These are phyloP conservation scores for Metarhizium anisopliae DNA, from an alignment of 2,329 filamentous ascomycete genomes.

Conservation along the genomic window DNA sequence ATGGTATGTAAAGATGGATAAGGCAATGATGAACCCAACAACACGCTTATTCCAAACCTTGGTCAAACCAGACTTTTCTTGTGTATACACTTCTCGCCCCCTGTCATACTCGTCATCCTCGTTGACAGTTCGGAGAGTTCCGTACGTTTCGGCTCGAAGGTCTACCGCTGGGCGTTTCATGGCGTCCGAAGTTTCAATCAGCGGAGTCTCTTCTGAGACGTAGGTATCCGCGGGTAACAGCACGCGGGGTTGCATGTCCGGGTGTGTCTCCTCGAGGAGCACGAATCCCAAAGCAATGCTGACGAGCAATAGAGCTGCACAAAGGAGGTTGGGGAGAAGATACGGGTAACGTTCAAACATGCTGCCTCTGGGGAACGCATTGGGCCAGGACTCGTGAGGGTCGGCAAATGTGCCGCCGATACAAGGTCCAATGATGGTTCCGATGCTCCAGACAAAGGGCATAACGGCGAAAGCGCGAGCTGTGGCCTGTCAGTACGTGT, in stretches of 20 bases:
- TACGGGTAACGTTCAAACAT: slow-evolving; percentile 77
- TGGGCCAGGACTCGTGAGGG: slow-evolving; percentile 65
- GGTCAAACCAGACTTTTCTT: slow-evolving; percentile 24
- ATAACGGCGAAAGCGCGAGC: slow-evolving; percentile 82
- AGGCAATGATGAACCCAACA: slow-evolving; percentile 66
- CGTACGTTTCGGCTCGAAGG: slow-evolving; percentile 69
- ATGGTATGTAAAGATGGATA: slow-evolving; percentile 90
- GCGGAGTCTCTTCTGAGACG: slow-evolving; percentile 58
- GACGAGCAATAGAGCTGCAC: slow-evolving; percentile 63
- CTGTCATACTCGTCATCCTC: slow-evolving; percentile 39
- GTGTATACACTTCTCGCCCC: slow-evolving; percentile 15
- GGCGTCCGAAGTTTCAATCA: slow-evolving; percentile 66
- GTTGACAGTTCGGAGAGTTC: slow-evolving; percentile 47
- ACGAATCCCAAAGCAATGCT: slow-evolving; percentile 77
- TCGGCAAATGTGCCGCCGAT: slow-evolving; percentile 83
- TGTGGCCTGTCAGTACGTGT: slow-evolving; percentile 24
- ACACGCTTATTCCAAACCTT: slow-evolving; percentile 52
- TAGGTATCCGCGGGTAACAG: slow-evolving; percentile 39
- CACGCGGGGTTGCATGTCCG: slow-evolving; percentile 59
- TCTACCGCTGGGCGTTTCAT: slow-evolving; percentile 66
- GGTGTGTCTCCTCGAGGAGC: slow-evolving; percentile 81
- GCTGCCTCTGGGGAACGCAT: slow-evolving; percentile 54
- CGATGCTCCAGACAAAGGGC: slow-evolving; percentile 90
- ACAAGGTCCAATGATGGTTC: slow-evolving; percentile 79
- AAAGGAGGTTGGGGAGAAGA: slow-evolving; percentile 81